phyloP scores from a whole-genome alignment of 148 eudicot species.

The Vaccinium myrtillus region DNA sequence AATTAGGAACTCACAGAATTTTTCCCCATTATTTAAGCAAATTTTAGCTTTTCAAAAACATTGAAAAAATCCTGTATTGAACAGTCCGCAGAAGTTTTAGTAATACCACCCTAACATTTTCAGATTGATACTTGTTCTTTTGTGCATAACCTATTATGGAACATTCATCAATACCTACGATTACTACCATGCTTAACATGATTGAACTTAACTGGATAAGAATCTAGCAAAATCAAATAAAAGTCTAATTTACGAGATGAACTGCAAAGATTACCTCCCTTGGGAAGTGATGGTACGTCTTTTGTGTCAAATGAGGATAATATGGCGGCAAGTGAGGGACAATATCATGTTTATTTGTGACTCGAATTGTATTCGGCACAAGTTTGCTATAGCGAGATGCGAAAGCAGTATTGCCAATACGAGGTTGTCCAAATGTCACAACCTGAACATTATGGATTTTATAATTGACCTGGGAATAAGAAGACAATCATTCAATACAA shows the following conservation, averaged over 20 bases:
- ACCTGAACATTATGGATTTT: slow-evolving; percentile 57
- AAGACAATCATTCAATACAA: slow-evolving; percentile 14
- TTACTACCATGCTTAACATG: background rate
- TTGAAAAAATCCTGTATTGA: background rate
- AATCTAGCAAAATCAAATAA: background rate
- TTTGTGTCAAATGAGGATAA: slow-evolving; percentile 61
- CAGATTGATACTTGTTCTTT: background rate
- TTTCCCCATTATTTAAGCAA: background rate
- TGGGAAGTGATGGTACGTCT: slow-evolving; percentile 89
- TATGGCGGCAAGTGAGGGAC: slow-evolving; percentile 98
- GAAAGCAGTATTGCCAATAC: slow-evolving; percentile 86
- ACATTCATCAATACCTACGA: background rate
- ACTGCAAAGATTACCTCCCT: slow-evolving; percentile 63
- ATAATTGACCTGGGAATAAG: slow-evolving; percentile 56
- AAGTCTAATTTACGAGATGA: background rate
- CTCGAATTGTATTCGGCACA: slow-evolving; percentile 80
- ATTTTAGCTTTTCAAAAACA: background rate
- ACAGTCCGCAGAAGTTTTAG: background rate
- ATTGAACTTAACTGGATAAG: background rate
- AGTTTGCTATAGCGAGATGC: slow-evolving; percentile 56
- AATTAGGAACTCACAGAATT: background rate
- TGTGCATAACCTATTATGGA: background rate
- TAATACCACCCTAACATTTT: background rate
- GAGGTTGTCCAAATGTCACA: slow-evolving; percentile 93
- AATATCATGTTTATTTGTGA: slow-evolving; percentile 78